Conservation (phyloP, 495 filamentous ascomycete genomes). For the Glutinoglossum americanum region DNA sequence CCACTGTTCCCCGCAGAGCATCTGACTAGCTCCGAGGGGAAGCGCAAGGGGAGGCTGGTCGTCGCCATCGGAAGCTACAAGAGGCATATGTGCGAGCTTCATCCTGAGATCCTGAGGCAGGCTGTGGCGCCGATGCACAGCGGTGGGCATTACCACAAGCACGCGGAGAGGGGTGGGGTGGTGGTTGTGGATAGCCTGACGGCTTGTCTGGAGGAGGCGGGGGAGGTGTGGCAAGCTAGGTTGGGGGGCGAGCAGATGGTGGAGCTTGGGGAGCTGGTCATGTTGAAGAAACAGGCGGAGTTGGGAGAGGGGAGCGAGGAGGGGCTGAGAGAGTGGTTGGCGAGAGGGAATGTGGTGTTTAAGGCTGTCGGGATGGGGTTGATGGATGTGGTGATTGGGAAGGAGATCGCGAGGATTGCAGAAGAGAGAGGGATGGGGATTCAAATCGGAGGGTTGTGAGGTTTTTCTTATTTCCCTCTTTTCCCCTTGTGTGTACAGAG, state of each 20-base stretch:
- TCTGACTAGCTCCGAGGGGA: slow-evolving; percentile 44
- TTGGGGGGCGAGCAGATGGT: slow-evolving; percentile 51
- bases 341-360: slow-evolving; percentile 67
- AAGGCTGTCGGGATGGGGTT: slow-evolving; percentile 63
- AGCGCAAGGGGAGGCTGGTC: slow-evolving; percentile 56
- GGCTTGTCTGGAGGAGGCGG: slow-evolving; percentile 63
- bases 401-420: slow-evolving; percentile 53
- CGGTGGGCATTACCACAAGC: slow-evolving; percentile 39
- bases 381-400: slow-evolving; percentile 63
- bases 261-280: slow-evolving; percentile 69
- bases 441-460: slow-evolving; percentile 44
- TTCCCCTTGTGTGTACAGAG: neutral
- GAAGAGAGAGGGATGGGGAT: slow-evolving; percentile 51
- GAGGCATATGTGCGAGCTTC: slow-evolving; percentile 67
- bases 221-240: slow-evolving; percentile 67
- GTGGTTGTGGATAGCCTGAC: slow-evolving; percentile 68
- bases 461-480: neutral
- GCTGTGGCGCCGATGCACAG: slow-evolving; percentile 34
- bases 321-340: slow-evolving; percentile 46
- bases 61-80: slow-evolving; percentile 70
- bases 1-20: slow-evolving; percentile 42
- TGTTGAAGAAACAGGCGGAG: slow-evolving; percentile 31
- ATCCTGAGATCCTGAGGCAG: slow-evolving; percentile 47
- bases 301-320: slow-evolving; percentile 25
- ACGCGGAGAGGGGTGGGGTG: slow-evolving; percentile 48